A percentile compares a stretch with the other conserved stretches of the same genome.
Evolutionary conservation across 2,329 filamentous ascomycete species (phyloP).

Genomic region (Arthrobotrys pseudoclavata): DNA sequence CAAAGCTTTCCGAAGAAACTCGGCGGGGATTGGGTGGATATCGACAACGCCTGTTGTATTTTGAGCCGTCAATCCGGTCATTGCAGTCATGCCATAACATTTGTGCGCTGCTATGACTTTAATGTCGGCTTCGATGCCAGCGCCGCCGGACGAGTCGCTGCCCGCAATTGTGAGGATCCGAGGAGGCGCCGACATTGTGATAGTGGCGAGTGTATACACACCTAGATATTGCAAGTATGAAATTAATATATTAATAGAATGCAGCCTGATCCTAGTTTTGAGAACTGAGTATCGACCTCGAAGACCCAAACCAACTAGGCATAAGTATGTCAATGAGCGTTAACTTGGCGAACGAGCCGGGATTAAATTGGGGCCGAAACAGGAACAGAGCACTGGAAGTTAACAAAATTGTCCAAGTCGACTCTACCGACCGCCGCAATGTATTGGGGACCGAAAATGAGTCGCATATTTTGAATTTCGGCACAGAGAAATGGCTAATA

Average conservation of each 20-base stretch:
- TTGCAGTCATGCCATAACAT: conserved; percentile 96
- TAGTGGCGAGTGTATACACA: neutral
- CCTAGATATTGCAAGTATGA: too few species aligned
- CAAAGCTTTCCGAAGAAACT: conserved; percentile 87
- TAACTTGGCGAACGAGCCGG: neutral
- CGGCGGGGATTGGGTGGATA: conserved; percentile 82
- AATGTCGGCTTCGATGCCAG: conserved; percentile 96
- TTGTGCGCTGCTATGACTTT: conserved; percentile 92
- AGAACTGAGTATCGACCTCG: neutral
- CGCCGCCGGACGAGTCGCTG: conserved; percentile 91
- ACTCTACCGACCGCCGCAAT: neutral
- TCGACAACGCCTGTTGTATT: conserved; percentile 87
- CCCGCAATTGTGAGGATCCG: conserved; percentile 85
- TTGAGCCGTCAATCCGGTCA: conserved; percentile 94
- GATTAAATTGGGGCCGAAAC: neutral
- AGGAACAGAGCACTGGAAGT: neutral
- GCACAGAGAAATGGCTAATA: neutral
- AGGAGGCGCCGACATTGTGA: conserved; percentile 61
- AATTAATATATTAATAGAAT: too few species aligned
- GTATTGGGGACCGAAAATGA: neutral
- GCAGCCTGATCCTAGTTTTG: neutral
- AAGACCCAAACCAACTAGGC: neutral
- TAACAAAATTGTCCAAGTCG: neutral
- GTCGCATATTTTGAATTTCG: neutral
- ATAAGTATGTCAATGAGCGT: neutral